Percentiles rank a stretch among this genome's conserved stretches.
These are phyloP conservation scores for Colletotrichum karsti DNA, from an alignment of 2,329 filamentous ascomycete genomes.

Conservation along the genomic window DNA sequence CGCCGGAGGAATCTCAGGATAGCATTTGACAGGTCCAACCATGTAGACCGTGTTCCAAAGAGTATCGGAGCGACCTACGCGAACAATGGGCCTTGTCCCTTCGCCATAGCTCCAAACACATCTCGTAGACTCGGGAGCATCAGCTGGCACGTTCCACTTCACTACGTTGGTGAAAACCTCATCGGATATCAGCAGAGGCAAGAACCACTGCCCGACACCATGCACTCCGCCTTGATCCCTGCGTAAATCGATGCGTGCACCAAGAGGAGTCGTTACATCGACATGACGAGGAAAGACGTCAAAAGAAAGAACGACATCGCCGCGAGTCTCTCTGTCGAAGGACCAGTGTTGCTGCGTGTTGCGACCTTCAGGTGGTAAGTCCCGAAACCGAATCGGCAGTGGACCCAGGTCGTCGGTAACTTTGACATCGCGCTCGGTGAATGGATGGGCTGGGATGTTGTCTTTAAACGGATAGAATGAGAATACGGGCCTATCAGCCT, in stretches of 20 bases:
- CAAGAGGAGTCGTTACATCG: constrained; percentile 15
- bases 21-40: constrained; percentile 26
- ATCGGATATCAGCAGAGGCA: constrained; percentile 22
- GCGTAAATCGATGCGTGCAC: constrained; percentile 27
- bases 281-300: constrained; percentile 27
- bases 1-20: constrained; percentile 3
- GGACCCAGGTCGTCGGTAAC: constrained; percentile 14
- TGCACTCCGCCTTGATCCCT: constrained; percentile 16
- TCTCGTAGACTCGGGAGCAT: constrained; percentile 22
- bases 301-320: constrained; percentile 25
- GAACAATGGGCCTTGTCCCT: constrained; percentile 18
- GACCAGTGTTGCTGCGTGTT: constrained; percentile 27
- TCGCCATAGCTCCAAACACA: constrained; percentile 31
- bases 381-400: constrained; percentile 9
- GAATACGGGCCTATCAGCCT: background rate
- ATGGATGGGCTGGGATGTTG: background rate
- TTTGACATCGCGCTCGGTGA: constrained; percentile 9
- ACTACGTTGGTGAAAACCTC: constrained; percentile 16
- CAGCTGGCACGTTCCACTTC: constrained; percentile 23
- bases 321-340: constrained; percentile 13
- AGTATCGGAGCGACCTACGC: constrained; percentile 7
- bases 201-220: constrained; percentile 25
- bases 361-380: constrained; percentile 20
- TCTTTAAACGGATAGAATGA: background rate
- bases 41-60: constrained; percentile 27